These are phyloP conservation scores for Setaria viridis DNA, from an alignment of 202 grass and related monocot species.

Conservation along the genomic window DNA sequence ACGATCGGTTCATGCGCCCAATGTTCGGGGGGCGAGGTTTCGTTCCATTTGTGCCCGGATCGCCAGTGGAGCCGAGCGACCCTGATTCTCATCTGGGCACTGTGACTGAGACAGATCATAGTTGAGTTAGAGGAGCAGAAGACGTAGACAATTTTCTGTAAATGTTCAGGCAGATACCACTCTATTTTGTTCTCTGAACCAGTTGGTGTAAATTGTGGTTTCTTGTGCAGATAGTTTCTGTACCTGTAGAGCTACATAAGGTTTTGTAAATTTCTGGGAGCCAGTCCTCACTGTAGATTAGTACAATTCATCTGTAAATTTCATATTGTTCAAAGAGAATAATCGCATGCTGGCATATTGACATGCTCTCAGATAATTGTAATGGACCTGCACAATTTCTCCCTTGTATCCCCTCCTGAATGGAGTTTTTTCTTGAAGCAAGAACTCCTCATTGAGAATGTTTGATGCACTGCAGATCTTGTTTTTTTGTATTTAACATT, in stretches of 20 bases:
- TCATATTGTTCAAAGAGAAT: slow-evolving; percentile 35
- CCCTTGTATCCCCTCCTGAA: background rate
- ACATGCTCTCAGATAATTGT: slow-evolving; percentile 5
- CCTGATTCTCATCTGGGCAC: slow-evolving; percentile 42
- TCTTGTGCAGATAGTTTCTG: slow-evolving; percentile 42
- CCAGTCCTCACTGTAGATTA: slow-evolving; percentile 38
- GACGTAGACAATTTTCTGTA: slow-evolving; percentile 34
- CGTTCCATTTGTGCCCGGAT: slow-evolving; percentile 84
- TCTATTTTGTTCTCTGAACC: slow-evolving; percentile 27
- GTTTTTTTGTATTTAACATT: background rate
- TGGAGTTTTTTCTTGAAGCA: slow-evolving; percentile 19
- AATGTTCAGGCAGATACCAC: slow-evolving; percentile 45
- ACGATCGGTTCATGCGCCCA: slow-evolving; percentile 82
- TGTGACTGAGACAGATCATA: slow-evolving; percentile 47
- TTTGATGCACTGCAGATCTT: background rate
- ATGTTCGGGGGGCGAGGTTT: slow-evolving; percentile 87
- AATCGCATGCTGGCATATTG: slow-evolving; percentile 15
- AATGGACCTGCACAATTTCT: background rate
- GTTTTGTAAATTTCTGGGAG: slow-evolving; percentile 35
- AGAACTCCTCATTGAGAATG: background rate
- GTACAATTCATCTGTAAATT: slow-evolving; percentile 37
- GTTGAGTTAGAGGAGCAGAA: slow-evolving; percentile 35
- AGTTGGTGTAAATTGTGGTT: background rate
- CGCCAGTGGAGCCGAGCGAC: slow-evolving; percentile 60
- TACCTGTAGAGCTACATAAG: slow-evolving; percentile 38